Evolutionary conservation across 2,329 filamentous ascomycete species (phyloP), one percentile per base, ranked within the genome.

Genomic region (Exutisphaerella laricina): DNA sequence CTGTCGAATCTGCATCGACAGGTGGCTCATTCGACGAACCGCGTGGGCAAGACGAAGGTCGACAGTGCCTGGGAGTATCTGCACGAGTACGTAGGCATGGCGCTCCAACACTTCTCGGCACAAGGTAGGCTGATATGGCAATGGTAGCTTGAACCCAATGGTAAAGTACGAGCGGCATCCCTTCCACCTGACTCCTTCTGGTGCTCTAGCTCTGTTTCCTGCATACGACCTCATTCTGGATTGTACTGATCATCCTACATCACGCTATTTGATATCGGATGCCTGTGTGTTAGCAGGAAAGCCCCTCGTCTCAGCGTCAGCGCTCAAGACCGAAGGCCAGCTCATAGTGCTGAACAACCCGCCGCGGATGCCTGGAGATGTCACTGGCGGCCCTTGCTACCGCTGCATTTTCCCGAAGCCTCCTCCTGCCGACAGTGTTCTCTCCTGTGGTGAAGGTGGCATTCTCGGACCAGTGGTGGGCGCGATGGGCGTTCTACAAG

Each of bases 381-480:
- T 61, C 2, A 58, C 67, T 0, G 82, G 84, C 23, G 85, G 88
- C 0, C 89, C 90, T 0, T 98, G 92, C 65, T 98, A 98, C 66
- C 77, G 92, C 30, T 98, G 92, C 60, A 78, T 97, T 9, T 98
- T 95, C 56, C 89, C 88, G 0, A 83, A 77, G 26, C 89, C 92
- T 0, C 89, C 92, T 0, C 88, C 90, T 0, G 78, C 86, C 0
- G 85, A 85, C 30, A 88, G 79, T 43, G 83, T 96, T 1, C 74
- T 87, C 1, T 88, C 83, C 46, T 98, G 92, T 58, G 88, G 89
- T 29, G 92, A 98, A 62, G 90, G 89, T 7, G 92, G 92, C 0
- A 88, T 98, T 6, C 59, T 98, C 1, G 92, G 92, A 0, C 89
- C 92, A 0, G 88, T 96, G 0, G 92, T 98, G 0, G 92, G 92